Percentiles rank a stretch among this genome's conserved stretches.
phyloP scores from a whole-genome alignment of 768 basidiomycete species.

The Myochromella boudieri region DNA sequence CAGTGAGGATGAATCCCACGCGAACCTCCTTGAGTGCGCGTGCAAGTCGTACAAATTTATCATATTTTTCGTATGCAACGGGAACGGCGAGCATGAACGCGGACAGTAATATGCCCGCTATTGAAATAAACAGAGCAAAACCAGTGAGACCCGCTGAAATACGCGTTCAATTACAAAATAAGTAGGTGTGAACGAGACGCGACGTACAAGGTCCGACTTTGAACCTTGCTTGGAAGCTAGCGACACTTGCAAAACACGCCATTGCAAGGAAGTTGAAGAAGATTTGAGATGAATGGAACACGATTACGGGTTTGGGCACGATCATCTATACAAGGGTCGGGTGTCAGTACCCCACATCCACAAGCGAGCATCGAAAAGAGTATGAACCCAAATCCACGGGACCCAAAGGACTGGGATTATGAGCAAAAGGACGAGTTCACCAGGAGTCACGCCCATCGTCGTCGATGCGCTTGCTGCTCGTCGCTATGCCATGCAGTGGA shows the following conservation, averaged over 20 bases:
- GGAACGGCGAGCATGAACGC: conserved; percentile 75
- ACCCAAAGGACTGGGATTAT: conserved; percentile 65
- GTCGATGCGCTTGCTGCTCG: conserved; percentile 5
- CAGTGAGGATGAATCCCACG: conserved; percentile 80
- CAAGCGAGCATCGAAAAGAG: conserved; percentile 9
- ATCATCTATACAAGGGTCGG: conserved; percentile 62
- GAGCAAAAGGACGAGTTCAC: conserved; percentile 60
- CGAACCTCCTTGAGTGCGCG: conserved; percentile 81
- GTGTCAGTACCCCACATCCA: too few relatives aligned
- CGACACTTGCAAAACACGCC: conserved; percentile 89
- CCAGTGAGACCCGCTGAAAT: conserved; percentile 78
- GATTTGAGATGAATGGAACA: conserved; percentile 73
- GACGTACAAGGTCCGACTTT: conserved; percentile 81
- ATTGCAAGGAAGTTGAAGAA: conserved; percentile 95
- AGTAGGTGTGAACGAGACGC: conserved; percentile 1
- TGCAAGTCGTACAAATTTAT: conserved; percentile 75
- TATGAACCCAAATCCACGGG: conserved; percentile 67
- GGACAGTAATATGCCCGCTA: conserved; percentile 72
- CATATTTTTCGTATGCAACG: conserved; percentile 82
- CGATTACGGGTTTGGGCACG: conserved; percentile 78
- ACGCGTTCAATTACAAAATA: not conserved
- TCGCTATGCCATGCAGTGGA: conserved; percentile 32
- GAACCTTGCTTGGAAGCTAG: conserved; percentile 86
- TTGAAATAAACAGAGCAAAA: conserved; percentile 80
- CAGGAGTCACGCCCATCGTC: conserved; percentile 34